Evolutionary conservation across 257 asterid species (phyloP).

Genomic region (Ilex asprella): DNA sequence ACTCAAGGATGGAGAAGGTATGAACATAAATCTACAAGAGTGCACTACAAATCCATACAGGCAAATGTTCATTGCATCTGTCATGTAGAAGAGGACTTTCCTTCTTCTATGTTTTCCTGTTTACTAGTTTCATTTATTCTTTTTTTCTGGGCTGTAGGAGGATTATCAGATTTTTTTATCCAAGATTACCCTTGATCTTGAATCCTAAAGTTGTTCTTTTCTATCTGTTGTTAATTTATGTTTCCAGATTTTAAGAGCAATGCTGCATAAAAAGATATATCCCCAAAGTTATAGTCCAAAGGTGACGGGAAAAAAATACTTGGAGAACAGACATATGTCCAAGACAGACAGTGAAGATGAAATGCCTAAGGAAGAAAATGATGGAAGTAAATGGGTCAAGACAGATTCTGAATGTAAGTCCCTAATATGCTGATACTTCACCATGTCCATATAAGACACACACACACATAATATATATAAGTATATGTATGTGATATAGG

Average conservation of each 20-base stretch:
- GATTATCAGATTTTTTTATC: background rate
- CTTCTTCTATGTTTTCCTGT: background rate
- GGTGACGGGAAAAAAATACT: slow-evolving; percentile 30
- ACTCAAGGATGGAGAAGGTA: slow-evolving; percentile 70
- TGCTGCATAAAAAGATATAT: slow-evolving; percentile 61
- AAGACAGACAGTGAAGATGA: slow-evolving; percentile 33
- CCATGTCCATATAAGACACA: no score
- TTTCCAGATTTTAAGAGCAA: slow-evolving; percentile 55
- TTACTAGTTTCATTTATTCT: background rate
- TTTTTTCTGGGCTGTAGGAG: background rate
- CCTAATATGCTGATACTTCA: background rate
- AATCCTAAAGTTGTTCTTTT: no score
- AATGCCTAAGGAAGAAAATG: slow-evolving; percentile 13
- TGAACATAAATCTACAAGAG: background rate
- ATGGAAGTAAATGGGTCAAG: slow-evolving; percentile 69
- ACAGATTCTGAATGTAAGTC: slow-evolving; percentile 82
- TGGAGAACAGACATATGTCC: slow-evolving; percentile 24
- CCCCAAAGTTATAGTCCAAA: slow-evolving; percentile 45
- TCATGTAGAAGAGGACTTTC: no score
- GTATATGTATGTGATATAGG: background rate
- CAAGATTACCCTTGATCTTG: background rate
- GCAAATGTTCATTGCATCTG: no score
- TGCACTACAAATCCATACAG: no score
- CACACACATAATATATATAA: background rate
- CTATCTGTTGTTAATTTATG: background rate